Percentiles rank a stretch among this genome's conserved stretches.
phyloP scores from a whole-genome alignment of 2,329 filamentous ascomycete genomes.

The Fusarium foetens region DNA sequence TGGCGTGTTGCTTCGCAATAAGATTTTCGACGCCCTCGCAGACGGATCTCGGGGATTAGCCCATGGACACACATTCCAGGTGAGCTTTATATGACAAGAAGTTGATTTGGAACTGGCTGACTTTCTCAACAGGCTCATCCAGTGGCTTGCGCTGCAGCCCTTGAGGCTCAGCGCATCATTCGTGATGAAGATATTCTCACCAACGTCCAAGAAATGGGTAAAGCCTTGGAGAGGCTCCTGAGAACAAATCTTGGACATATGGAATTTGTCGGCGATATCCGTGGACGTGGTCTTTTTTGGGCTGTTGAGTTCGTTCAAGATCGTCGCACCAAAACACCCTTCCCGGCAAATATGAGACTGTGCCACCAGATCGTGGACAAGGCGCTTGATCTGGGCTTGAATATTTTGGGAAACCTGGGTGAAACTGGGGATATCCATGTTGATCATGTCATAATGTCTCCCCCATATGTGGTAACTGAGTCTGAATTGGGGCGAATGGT shows the following conservation, averaged over 20 bases:
- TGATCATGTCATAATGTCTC: conserved; percentile 1
- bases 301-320: conserved; percentile 4
- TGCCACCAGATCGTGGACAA: not conserved
- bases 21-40: not conserved
- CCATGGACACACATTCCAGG: conserved; percentile 5
- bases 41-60: not conserved
- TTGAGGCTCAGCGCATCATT: not conserved
- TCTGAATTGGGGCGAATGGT: not conserved
- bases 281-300: conserved; percentile 9
- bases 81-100: not conserved
- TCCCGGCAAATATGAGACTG: not conserved
- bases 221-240: not conserved
- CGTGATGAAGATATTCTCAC: not conserved
- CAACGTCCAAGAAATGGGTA: not conserved
- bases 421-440: not conserved
- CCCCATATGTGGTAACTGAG: not conserved
- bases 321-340: not conserved
- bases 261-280: conserved; percentile 1
- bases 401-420: conserved; percentile 3
- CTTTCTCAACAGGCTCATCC: not conserved
- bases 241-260: not conserved
- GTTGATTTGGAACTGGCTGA: not conserved
- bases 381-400: not conserved
- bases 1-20: conserved; percentile 3
- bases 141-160: conserved; percentile 5